Percentiles rank a stretch among this genome's conserved stretches.
Evolutionary conservation across 2,329 filamentous ascomycete genomes (phyloP).

Genomic region (Cryphonectria carpinicola): DNA sequence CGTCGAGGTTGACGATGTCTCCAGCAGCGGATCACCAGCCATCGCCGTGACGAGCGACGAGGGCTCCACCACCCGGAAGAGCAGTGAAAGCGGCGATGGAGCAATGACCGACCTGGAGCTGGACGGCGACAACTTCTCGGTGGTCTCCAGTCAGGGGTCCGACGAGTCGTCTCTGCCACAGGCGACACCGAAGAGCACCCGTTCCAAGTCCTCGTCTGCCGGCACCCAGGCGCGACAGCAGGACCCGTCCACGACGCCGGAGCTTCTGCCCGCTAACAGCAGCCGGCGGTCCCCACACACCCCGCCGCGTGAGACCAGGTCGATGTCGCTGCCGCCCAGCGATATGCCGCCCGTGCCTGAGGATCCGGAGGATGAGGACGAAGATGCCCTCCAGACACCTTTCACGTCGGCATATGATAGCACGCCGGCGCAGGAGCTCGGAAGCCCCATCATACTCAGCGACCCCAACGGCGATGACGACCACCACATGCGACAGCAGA

Average conservation of each 20-base stretch:
- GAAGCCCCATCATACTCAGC: slow-evolving; percentile 42
- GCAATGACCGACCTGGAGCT: slow-evolving; percentile 3
- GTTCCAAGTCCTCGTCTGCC: slow-evolving; percentile 15
- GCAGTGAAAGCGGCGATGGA: not conserved
- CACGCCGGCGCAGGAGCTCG: slow-evolving; percentile 44
- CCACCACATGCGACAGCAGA: slow-evolving; percentile 77
- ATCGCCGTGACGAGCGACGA: slow-evolving; percentile 8
- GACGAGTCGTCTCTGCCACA: slow-evolving; percentile 1
- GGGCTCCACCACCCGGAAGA: slow-evolving; percentile 5
- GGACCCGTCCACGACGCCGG: slow-evolving; percentile 22
- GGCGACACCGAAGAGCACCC: slow-evolving; percentile 11
- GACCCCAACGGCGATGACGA: slow-evolving; percentile 51
- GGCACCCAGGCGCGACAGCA: slow-evolving; percentile 7
- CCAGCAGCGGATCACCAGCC: slow-evolving; percentile 12
- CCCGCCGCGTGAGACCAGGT: slow-evolving; percentile 34
- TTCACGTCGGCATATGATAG: slow-evolving; percentile 52
- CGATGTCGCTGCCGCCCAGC: slow-evolving; percentile 47
- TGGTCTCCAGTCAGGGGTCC: slow-evolving; percentile 8
- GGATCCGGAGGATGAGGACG: slow-evolving; percentile 46
- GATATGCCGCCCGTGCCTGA: slow-evolving; percentile 51
- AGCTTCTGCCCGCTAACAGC: slow-evolving; percentile 13
- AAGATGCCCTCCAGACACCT: slow-evolving; percentile 47
- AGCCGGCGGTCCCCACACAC: slow-evolving; percentile 22
- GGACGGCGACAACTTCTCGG: slow-evolving; percentile 16
- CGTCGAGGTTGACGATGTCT: slow-evolving; percentile 13